Evolutionary conservation across 2,329 filamentous ascomycete genomes (phyloP), one percentile per base, ranked within the genome.

Genomic region (Colletotrichum sp.): DNA sequence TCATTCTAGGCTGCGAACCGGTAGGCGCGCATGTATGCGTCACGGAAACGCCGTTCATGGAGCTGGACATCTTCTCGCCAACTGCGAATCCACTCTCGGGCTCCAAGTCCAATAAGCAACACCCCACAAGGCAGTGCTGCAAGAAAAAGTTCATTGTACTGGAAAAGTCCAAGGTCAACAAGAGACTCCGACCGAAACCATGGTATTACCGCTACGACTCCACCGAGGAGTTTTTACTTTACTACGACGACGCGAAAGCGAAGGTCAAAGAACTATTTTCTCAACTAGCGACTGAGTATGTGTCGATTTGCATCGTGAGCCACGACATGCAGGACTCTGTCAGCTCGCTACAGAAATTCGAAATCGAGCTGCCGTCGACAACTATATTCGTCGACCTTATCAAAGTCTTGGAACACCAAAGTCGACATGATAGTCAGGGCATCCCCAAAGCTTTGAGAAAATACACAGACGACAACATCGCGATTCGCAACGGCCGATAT

Each of bases 401-500:
- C 6, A 52, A 52, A 21, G 43, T 52, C 43, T 21, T 52, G 12
- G 43, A 52, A 21, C 43, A 52, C 15, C 58, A 73, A 48, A 61
- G 71, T 36, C 32, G 66, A 73, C 43, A 64, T n/a, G 48, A 70
- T 7, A 5, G 16, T 6, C 18, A 21, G 12, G 66, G 34, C 2
- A 48, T 58, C 1, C 66, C 71, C 2, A 26, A 56, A 18, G 8
- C 24, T 34, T 13, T 73, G 21, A 70, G 26, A 15, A 26, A 26
- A 34, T 73, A 71, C 16, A 71, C 71, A 6, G 18, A 71, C 16
- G 58, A 65, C 15, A 73, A 71, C 28, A 30, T 73, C 18, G 30
- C 58, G 43, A 26, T 48, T 18, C 26, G 71, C 28, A 65, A 73
- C n/a, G 66, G 71, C 0, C 48, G 58, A 21, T 64, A 28, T 8